phyloP scores from a whole-genome alignment of 1,139 yeast species.

The Candida albicans region DNA sequence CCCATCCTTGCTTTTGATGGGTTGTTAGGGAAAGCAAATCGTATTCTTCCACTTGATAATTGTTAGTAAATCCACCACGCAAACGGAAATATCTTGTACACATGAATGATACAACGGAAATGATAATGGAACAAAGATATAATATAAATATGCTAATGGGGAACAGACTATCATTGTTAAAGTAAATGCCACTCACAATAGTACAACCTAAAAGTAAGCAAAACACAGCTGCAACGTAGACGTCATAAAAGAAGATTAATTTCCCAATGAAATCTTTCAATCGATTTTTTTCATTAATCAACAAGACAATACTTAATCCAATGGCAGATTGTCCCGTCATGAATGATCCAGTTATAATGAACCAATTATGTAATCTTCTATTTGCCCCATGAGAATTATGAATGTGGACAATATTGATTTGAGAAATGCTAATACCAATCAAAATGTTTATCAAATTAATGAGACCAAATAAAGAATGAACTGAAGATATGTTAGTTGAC shows the following conservation, averaged over 20 bases:
- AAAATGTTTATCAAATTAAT: conserved; percentile 16
- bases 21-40: conserved; percentile 27
- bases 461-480: conserved; percentile 15
- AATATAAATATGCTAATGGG: conserved; percentile 14
- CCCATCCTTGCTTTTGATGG: conserved; percentile 36
- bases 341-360: conserved; percentile 16
- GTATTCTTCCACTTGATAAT: conserved; percentile 32
- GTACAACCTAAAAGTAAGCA: conserved; percentile 6
- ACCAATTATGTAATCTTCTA: conserved; percentile 17
- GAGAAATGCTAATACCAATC: conserved; percentile 18
- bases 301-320: conserved; percentile 15
- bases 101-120: conserved; percentile 11
- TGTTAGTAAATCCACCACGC: conserved; percentile 14
- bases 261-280: conserved; percentile 17
- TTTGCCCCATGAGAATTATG: conserved; percentile 11
- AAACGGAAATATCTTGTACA: conserved; percentile 18
- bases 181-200: conserved; percentile 5
- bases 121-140: conserved; percentile 1
- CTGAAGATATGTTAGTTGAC: conserved; percentile 14
- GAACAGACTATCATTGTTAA: background rate
- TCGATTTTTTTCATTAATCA: conserved; percentile 18
- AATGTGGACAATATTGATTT: conserved; percentile 14
- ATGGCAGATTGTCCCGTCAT: conserved; percentile 16
- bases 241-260: conserved; percentile 15
- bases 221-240: conserved; percentile 6